Percentiles rank a stretch among this genome's conserved stretches.
Conservation (phyloP, 495 filamentous ascomycete genomes). For the Penicillium fimorum region DNA sequence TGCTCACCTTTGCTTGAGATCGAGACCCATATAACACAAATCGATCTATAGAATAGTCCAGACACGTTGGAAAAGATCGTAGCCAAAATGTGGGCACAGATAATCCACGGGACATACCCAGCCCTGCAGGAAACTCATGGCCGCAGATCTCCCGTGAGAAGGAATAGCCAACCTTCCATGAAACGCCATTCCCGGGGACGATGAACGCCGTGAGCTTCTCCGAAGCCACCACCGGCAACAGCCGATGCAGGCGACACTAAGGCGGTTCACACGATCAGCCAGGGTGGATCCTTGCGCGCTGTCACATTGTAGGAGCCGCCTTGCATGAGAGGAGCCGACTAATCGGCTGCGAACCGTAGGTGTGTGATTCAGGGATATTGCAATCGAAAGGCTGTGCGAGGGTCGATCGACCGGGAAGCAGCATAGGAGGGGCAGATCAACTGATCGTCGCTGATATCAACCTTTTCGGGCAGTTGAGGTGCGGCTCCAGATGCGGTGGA, state of each 20-base stretch:
- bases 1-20: not conserved
- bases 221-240: conserved; percentile 30
- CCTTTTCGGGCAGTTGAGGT: conserved; percentile 1
- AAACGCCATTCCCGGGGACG: conserved; percentile 12
- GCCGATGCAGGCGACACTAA: conserved; percentile 27
- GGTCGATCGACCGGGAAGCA: conserved; percentile 13
- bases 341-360: conserved; percentile 23
- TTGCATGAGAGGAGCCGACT: conserved; percentile 25
- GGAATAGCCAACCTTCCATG: conserved; percentile 7
- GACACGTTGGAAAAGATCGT: not conserved
- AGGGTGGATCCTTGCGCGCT: conserved; percentile 26
- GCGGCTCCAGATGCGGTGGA: conserved; percentile 10
- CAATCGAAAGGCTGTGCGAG: not conserved
- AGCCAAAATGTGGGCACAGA: not conserved
- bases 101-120: conserved; percentile 1
- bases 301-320: conserved; percentile 26
- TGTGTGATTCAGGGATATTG: conserved; percentile 7
- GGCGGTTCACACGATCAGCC: conserved; percentile 11
- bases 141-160: conserved; percentile 18
- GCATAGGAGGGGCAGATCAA: conserved; percentile 7
- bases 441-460: conserved; percentile 5
- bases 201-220: conserved; percentile 22
- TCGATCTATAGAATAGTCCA: not conserved
- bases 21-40: not conserved
- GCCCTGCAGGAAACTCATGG: conserved; percentile 13